Evolutionary conservation across 441 rosid species (phyloP).

Genomic region (Gossypium gossypioides): DNA sequence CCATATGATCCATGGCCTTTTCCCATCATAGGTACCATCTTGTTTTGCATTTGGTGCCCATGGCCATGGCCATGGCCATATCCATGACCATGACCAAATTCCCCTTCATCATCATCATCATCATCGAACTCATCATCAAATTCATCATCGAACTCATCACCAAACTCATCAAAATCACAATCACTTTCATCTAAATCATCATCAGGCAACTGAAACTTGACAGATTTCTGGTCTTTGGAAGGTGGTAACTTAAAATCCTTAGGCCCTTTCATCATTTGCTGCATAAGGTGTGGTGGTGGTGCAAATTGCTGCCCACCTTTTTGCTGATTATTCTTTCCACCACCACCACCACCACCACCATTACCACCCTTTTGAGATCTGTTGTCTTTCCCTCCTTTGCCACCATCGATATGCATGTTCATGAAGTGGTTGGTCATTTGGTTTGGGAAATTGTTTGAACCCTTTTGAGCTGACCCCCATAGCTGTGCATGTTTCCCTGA

Average conservation of each 20-base stretch:
- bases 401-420: constrained; percentile 35
- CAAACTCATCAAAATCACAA: constrained; percentile 30
- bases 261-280: constrained; percentile 45
- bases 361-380: constrained; percentile 46
- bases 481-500: constrained; percentile 83
- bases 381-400: constrained; percentile 49
- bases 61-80: constrained; percentile 22
- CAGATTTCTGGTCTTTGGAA: constrained; percentile 54
- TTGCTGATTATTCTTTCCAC: constrained; percentile 34
- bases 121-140: constrained; percentile 34
- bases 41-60: constrained; percentile 28
- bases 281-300: constrained; percentile 29
- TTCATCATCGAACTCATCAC: constrained; percentile 32
- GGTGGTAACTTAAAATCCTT: constrained; percentile 36
- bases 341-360: constrained; percentile 44
- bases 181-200: constrained; percentile 39
- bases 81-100: constrained; percentile 30
- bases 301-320: constrained; percentile 32
- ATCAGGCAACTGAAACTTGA: constrained; percentile 42
- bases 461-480: constrained; percentile 50
- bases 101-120: constrained; percentile 20
- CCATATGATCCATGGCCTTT: constrained; percentile 29
- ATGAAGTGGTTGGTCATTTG: constrained; percentile 46
- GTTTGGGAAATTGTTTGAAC: constrained; percentile 26
- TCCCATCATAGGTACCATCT: constrained; percentile 34